These are phyloP conservation scores for Penicillium coprophilum DNA, from an alignment of 495 filamentous ascomycete genomes.

Conservation along the genomic window DNA sequence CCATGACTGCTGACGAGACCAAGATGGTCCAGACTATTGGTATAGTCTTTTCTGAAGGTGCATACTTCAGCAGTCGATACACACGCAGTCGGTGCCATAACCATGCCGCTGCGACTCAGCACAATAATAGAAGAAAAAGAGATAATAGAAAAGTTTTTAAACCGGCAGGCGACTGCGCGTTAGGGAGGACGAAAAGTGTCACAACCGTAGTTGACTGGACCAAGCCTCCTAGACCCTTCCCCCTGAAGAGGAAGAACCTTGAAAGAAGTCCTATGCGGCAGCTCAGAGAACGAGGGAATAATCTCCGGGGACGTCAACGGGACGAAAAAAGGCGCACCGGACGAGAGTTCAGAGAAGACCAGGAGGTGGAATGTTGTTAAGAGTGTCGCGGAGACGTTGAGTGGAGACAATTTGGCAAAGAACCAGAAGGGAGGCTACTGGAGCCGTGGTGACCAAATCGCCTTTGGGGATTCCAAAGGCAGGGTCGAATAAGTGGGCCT, in stretches of 20 bases:
- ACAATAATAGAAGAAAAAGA: slow-evolving; percentile 28
- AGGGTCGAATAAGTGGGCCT: slow-evolving; percentile 14
- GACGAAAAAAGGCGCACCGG: slow-evolving; percentile 52
- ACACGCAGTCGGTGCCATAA: slow-evolving; percentile 75
- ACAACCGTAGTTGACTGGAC: slow-evolving; percentile 73
- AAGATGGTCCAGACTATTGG: slow-evolving; percentile 25
- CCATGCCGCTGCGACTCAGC: slow-evolving; percentile 45
- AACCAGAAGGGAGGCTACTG: slow-evolving; percentile 59
- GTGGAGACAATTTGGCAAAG: slow-evolving; percentile 78
- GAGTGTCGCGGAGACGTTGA: slow-evolving; percentile 58
- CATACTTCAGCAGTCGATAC: slow-evolving; percentile 51
- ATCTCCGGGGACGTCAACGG: slow-evolving; percentile 54
- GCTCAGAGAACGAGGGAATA: slow-evolving; percentile 66
- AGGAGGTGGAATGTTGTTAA: slow-evolving; percentile 73
- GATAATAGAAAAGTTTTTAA: slow-evolving; percentile 16
- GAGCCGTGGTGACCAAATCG: slow-evolving; percentile 65
- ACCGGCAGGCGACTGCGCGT: slow-evolving; percentile 46
- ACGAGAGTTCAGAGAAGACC: slow-evolving; percentile 57
- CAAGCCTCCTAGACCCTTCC: slow-evolving; percentile 40
- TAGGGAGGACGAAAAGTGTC: slow-evolving; percentile 91
- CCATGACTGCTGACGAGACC: slow-evolving; percentile 37
- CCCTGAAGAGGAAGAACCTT: slow-evolving; percentile 88
- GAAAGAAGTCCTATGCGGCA: slow-evolving; percentile 98
- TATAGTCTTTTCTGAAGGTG: slow-evolving; percentile 39
- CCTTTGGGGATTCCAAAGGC: slow-evolving; percentile 75